phyloP scores from a whole-genome alignment of 768 basidiomycete species.

The Polyporus arcularius region DNA sequence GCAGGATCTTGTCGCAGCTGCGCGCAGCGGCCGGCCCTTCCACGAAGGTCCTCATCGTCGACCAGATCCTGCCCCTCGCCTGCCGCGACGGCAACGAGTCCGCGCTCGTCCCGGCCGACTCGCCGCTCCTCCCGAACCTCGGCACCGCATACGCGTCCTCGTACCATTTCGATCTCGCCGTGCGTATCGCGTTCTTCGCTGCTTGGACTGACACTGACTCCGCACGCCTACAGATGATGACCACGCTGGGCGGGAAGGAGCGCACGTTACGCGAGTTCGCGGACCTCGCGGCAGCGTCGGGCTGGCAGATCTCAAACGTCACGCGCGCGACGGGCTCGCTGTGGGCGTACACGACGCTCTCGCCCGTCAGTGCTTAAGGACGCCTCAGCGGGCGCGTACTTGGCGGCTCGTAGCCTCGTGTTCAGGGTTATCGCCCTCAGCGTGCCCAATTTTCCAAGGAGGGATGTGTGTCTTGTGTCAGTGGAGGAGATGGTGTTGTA shows the following conservation, averaged over 20 bases:
- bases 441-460: background rate
- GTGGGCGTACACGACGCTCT: conserved; percentile 12
- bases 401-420: conserved; percentile 37
- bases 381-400: background rate
- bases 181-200: background rate
- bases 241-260: conserved; percentile 63
- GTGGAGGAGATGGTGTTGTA: too few relatives aligned
- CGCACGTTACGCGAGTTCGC: conserved; percentile 63
- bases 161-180: conserved; percentile 10
- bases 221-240: conserved; percentile 53
- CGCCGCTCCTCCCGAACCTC: conserved; percentile 15
- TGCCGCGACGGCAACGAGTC: conserved; percentile 7
- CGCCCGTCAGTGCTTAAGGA: background rate
- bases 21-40: conserved; percentile 2
- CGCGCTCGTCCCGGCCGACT: conserved; percentile 13
- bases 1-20: conserved; percentile 11
- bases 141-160: conserved; percentile 4
- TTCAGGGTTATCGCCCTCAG: conserved; percentile 24
- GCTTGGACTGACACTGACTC: too few relatives aligned
- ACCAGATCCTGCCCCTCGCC: conserved; percentile 12
- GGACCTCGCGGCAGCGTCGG: conserved; percentile 51
- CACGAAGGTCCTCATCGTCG: conserved; percentile 12
- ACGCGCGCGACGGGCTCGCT: conserved; percentile 34
- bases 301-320: conserved; percentile 62
- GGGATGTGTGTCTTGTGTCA: too few relatives aligned